phyloP scores from a whole-genome alignment of 768 basidiomycete genomes.

The Tulasnella sp. region DNA sequence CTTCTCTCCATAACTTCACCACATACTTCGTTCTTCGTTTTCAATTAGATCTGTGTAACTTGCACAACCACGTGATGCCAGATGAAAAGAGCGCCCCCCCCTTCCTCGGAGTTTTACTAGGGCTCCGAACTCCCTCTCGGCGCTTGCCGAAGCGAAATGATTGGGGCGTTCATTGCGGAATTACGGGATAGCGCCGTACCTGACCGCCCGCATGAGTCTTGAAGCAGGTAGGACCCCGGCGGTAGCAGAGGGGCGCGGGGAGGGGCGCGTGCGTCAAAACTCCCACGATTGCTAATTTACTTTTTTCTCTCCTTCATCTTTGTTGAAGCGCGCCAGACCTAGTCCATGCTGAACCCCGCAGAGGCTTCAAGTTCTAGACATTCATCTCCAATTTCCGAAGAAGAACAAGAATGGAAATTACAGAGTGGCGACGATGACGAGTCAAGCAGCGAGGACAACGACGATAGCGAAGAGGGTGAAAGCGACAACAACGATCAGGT shows the following conservation, averaged over 20 bases:
- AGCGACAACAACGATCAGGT: not conserved
- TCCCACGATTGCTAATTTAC: not conserved
- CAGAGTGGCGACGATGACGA: not conserved
- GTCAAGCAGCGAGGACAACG: not conserved
- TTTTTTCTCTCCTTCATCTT: not conserved
- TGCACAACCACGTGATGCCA: not conserved
- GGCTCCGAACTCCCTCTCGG: not conserved
- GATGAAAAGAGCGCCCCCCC: not conserved
- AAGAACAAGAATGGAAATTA: conserved; percentile 30
- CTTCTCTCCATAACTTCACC: too few species aligned
- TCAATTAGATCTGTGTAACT: not conserved
- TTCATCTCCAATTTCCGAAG: conserved; percentile 23
- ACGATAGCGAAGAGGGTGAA: not conserved
- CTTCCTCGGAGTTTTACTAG: not conserved
- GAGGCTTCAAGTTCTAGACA: conserved; percentile 50
- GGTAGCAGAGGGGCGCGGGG: too few species aligned
- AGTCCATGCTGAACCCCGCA: conserved; percentile 56
- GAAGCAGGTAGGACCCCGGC: too few species aligned
- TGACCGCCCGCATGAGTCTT: not conserved
- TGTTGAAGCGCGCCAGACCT: not conserved
- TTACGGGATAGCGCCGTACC: not conserved
- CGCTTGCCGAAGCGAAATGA: not conserved
- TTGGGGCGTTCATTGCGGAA: too few species aligned
- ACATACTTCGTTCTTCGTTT: not conserved
- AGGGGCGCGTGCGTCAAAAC: not conserved